Base-by-base conservation (phyloP, 805 yeast genomes). In the Zygosaccharomyces pseudorouxii region DNA sequence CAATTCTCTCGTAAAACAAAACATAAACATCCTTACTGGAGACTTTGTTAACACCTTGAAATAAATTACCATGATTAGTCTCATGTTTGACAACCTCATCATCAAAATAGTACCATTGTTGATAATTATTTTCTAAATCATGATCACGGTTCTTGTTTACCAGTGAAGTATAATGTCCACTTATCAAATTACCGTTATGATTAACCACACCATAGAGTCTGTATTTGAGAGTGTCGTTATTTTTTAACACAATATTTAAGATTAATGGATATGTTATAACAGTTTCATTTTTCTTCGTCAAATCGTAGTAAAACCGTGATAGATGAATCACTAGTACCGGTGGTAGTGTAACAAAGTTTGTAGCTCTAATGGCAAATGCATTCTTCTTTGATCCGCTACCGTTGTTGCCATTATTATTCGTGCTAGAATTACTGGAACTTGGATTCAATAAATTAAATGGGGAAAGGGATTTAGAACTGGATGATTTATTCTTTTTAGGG, bases 331-430 rank as follows among this genome's bases (percentile, higher is more conserved):
- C 82, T 50, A 92, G 72, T 2, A 86, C 76, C 39, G 79, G 81
- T 0, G 99, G 98, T 31, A 92, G 69, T 39, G 92, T 72, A 2
- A 96, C 82, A 42, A 92, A 87, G 29, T 78, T 75, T 51, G 90
- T 71, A 18, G 81, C 76, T 64, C 93, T 92, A 16, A 84, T 72
- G 44, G 93, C 81, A 25, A 58, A 45, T 9, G 60, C 39, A 48
- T 65, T 64, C 33, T 61, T 63, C 8, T 50, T 69, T 68, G 90
- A 90, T 84, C 51, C 80, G 27, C 35, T 18, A 14, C 25, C 63
- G 72, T 71, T 45, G 75, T 55, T 23, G 23, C 23, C 14, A 28
- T 22, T 27, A 27, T 22, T 53, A 71, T 66, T 50, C 71, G 58
- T 14, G 71, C 63, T 42, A 12, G 23, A 23, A 23, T 40, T 45